phyloP scores from a whole-genome alignment of 2,329 filamentous ascomycete genomes.

The Pseudocercospora crystallina region DNA sequence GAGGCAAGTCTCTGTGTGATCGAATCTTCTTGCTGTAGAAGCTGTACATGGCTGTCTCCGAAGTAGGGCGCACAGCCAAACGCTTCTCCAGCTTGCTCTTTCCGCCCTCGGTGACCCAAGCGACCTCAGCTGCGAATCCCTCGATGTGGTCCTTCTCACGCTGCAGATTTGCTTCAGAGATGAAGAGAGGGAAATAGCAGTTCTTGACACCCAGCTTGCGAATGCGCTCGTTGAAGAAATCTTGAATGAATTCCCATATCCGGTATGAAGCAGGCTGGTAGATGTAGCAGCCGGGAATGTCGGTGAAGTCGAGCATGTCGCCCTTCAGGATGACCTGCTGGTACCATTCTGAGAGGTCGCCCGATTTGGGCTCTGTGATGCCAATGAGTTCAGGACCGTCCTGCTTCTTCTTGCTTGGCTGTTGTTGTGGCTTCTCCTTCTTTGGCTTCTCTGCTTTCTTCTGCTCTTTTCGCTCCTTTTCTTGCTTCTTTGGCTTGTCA shows the following conservation, averaged over 20 bases:
- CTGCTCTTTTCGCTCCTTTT: slow-evolving; percentile 38
- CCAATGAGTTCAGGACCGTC: slow-evolving; percentile 71
- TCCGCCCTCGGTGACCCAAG: slow-evolving; percentile 87
- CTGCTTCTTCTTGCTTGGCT: slow-evolving; percentile 42
- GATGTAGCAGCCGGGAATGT: slow-evolving; percentile 97
- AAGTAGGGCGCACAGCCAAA: slow-evolving; percentile 68
- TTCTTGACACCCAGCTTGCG: slow-evolving; percentile 92
- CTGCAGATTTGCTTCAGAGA: slow-evolving; percentile 83
- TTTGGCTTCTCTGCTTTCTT: slow-evolving; percentile 30
- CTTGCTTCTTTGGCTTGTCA: slow-evolving; percentile 34
- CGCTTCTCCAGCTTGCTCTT: slow-evolving; percentile 87
- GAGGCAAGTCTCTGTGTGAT: slow-evolving; percentile 88
- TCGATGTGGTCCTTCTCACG: slow-evolving; percentile 94
- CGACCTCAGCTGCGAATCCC: slow-evolving; percentile 92
- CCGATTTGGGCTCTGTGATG: slow-evolving; percentile 80
- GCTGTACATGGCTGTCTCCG: slow-evolving; percentile 85
- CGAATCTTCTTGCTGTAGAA: slow-evolving; percentile 98
- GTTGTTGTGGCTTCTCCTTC: slow-evolving; percentile 32
- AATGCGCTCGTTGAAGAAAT: slow-evolving; percentile 65
- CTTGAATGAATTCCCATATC: slow-evolving; percentile 68
- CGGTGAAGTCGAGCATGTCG: slow-evolving; percentile 97
- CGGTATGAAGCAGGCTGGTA: slow-evolving; percentile 69
- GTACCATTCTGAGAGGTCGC: slow-evolving; percentile 93
- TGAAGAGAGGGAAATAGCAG: slow-evolving; percentile 94
- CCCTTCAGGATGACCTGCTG: slow-evolving; percentile 96